Evolutionary conservation across 78 protist genomes (phyloP).

Genomic region (Pigoraptor vietnamica): DNA sequence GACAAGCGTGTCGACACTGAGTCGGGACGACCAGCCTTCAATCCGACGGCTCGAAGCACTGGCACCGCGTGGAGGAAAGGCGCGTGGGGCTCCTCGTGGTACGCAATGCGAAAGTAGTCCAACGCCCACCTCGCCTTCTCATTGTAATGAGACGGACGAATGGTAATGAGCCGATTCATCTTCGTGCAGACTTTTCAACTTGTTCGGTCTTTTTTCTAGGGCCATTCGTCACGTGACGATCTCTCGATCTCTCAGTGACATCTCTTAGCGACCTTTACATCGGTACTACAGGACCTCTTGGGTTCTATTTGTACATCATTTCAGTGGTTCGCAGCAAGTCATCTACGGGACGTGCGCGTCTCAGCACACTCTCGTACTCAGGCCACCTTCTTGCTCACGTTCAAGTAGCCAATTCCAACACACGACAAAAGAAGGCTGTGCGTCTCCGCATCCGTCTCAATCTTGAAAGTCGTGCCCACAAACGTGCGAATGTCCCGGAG

Average conservation of each 20-base stretch:
- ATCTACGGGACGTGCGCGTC: background rate
- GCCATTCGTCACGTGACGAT: background rate
- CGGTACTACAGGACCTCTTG: too few species aligned
- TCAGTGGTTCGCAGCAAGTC: background rate
- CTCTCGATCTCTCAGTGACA: too few species aligned
- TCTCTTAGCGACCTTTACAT: too few species aligned
- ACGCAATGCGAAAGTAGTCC: background rate
- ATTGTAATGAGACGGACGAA: background rate
- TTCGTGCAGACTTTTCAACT: background rate
- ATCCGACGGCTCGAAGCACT: background rate
- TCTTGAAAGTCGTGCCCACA: constrained; percentile 40
- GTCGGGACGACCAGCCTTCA: background rate
- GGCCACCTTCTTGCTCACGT: background rate
- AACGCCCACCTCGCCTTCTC: background rate
- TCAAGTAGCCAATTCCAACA: constrained; percentile 20
- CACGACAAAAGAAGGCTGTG: constrained; percentile 19
- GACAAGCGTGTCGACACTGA: background rate
- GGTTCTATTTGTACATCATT: background rate
- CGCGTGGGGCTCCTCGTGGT: background rate
- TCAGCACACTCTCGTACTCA: background rate
- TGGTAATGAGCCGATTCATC: background rate
- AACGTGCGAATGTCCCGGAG: constrained; percentile 26
- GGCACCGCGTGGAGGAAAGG: background rate
- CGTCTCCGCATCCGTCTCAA: constrained; percentile 2
- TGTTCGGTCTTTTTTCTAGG: background rate